These are phyloP conservation scores for Morella rubra DNA, from an alignment of 306 rosid species.

Conservation along the genomic window DNA sequence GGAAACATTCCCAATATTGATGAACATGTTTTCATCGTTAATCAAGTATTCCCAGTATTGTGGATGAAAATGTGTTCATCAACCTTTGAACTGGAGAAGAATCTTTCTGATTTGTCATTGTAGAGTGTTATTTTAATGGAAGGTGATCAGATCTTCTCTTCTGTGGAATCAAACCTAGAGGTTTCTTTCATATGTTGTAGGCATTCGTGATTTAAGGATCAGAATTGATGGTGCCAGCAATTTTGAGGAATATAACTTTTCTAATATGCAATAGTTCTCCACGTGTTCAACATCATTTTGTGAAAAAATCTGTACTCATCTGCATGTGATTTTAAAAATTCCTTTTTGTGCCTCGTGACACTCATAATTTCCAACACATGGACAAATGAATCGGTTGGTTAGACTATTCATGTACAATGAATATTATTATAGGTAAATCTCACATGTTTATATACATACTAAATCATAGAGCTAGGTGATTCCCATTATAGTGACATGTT, in stretches of 20 bases:
- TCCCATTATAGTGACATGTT: background rate
- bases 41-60: too few relatives aligned
- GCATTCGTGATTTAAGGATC: background rate
- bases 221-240: background rate
- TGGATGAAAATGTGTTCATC: background rate
- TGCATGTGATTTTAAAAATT: background rate
- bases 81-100: background rate
- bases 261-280: background rate
- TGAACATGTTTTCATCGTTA: too few relatives aligned
- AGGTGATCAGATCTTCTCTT: background rate
- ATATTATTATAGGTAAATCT: background rate
- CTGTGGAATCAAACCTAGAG: background rate
- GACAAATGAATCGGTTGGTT: background rate
- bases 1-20: background rate
- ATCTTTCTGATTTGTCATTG: background rate
- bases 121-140: background rate
- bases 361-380: background rate
- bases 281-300: background rate
- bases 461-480: background rate
- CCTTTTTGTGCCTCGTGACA: background rate
- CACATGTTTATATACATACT: background rate
- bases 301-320: background rate
- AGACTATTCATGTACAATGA: background rate
- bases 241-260: background rate
- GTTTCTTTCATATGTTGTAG: background rate